Percentiles rank a stretch among this genome's conserved stretches.
These are phyloP conservation scores for Tuber magnatum DNA, from an alignment of 495 filamentous ascomycete species.

Conservation along the genomic window DNA sequence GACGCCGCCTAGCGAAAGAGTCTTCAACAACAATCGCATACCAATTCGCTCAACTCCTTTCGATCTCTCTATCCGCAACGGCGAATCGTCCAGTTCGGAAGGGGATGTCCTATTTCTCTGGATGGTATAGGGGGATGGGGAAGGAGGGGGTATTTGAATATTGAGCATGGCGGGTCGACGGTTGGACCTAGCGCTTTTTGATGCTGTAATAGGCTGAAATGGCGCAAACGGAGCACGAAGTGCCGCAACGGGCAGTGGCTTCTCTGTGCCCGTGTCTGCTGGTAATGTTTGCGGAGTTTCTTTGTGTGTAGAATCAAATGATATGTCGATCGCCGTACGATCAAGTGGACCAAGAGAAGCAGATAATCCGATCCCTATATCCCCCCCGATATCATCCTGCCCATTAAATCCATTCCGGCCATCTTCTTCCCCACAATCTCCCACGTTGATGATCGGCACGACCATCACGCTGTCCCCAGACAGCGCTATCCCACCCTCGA, in stretches of 20 bases:
- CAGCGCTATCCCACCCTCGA: neutral
- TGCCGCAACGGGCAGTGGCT: conserved; percentile 20
- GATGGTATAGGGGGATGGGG: conserved; percentile 5
- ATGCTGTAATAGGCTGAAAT: conserved; percentile 23
- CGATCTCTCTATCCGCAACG: conserved; percentile 13
- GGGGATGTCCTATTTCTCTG: conserved; percentile 8
- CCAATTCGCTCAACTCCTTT: conserved; percentile 25
- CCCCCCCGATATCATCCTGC: conserved; percentile 4
- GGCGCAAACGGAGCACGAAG: conserved; percentile 26
- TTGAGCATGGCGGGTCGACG: conserved; percentile 28
- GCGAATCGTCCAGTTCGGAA: conserved; percentile 19
- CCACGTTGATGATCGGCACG: conserved; percentile 24
- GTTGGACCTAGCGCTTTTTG: conserved; percentile 15
- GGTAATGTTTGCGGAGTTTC: conserved; percentile 15
- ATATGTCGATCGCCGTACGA: conserved; percentile 8
- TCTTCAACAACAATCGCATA: conserved; percentile 27
- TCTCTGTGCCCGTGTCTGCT: conserved; percentile 13
- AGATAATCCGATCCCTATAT: conserved; percentile 15
- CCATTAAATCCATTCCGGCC: conserved; percentile 16
- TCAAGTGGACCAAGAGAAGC: conserved; percentile 23
- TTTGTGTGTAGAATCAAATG: conserved; percentile 12
- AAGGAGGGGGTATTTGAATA: conserved; percentile 19
- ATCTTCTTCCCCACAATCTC: conserved; percentile 15
- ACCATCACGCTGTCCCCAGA: neutral
- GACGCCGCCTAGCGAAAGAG: conserved; percentile 19